These are phyloP conservation scores for Termitomyces sp. DNA, from an alignment of 768 basidiomycete species.

Conservation along the genomic window DNA sequence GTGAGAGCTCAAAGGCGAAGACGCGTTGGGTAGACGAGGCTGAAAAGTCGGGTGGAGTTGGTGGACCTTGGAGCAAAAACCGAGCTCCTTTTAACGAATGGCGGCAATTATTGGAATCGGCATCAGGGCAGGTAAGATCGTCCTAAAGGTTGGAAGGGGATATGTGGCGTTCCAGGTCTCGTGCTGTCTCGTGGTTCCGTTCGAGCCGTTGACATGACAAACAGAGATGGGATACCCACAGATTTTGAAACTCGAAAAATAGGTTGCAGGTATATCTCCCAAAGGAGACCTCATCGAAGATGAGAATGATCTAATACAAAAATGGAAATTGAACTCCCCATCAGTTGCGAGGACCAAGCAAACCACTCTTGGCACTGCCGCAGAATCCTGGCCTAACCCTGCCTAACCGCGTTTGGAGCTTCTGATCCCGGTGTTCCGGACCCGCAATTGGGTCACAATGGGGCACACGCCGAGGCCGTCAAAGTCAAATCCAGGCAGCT, in stretches of 20 bases:
- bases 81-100: slow-evolving; percentile 28
- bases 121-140: slow-evolving; percentile 23
- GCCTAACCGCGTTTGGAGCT: slow-evolving; percentile 6
- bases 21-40: slow-evolving; percentile 9
- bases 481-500: slow-evolving; percentile 9
- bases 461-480: background rate
- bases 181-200: slow-evolving; percentile 37
- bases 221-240: slow-evolving; percentile 7
- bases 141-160: slow-evolving; percentile 20
- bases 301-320: slow-evolving; percentile 9
- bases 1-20: slow-evolving; percentile 10
- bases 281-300: slow-evolving; percentile 13
- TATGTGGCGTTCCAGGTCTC: slow-evolving; percentile 30
- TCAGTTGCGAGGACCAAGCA: slow-evolving; percentile 9
- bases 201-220: slow-evolving; percentile 36
- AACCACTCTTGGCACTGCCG: background rate
- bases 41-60: slow-evolving; percentile 18
- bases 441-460: slow-evolving; percentile 18
- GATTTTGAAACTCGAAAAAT: slow-evolving; percentile 8
- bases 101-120: slow-evolving; percentile 19
- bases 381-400: background rate
- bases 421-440: slow-evolving; percentile 26
- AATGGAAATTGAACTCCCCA: slow-evolving; percentile 13
- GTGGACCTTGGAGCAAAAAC: slow-evolving; percentile 10
- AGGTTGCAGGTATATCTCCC: slow-evolving; percentile 13